Evolutionary conservation across 352 stramenopile genomes (phyloP), one percentile per base, ranked within the genome.

Genomic region (Pythium utonaiense): DNA sequence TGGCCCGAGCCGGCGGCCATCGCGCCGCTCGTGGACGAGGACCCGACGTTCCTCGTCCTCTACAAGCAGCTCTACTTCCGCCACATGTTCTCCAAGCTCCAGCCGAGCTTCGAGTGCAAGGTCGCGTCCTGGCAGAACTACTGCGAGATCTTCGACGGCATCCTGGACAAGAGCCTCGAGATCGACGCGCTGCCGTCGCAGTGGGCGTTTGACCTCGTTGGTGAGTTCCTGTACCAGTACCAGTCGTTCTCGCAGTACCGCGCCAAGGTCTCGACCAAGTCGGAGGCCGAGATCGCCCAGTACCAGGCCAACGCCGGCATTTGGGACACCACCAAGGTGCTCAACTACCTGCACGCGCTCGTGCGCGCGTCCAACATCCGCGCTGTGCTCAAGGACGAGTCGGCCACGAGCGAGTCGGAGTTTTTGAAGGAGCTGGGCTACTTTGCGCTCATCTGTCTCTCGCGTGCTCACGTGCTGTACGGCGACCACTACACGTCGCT

Each of bases 141-240:
- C 75, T 76, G 78, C 50, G 86, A 87, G 51, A 92, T 99, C 57
- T 98, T 99, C 62, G 94, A 98, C 61, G 82, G 89, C 53, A 80
- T 98, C 21, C 69, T 99, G 53, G 76, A 92, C 53, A 73, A 91
- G 42, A 88, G 74, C 61, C 70, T 93, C 42, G 82, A 93, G 40
- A 69, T 96, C 8, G 80, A 94, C 57, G 75, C 67, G 44, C 77
- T 99, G 50, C 87, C 97, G 16, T 88, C 95, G 8, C 92, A 98
- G 73, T 99, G 97, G 97, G 82, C 97, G 41, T 99, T 99, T 74
- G 97, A 99, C 78, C 97, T 99, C 64, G 78, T 99, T 13, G 89
- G 98, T 66, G 97, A 99, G 80, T 99, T 99, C 67, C 90, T 99
- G 1, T 99, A 99, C 78, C 96, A 99, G 78, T 99, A 98, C 81